phyloP scores from a whole-genome alignment of 495 filamentous ascomycete genomes.

The Aspergillus bridgeri region DNA sequence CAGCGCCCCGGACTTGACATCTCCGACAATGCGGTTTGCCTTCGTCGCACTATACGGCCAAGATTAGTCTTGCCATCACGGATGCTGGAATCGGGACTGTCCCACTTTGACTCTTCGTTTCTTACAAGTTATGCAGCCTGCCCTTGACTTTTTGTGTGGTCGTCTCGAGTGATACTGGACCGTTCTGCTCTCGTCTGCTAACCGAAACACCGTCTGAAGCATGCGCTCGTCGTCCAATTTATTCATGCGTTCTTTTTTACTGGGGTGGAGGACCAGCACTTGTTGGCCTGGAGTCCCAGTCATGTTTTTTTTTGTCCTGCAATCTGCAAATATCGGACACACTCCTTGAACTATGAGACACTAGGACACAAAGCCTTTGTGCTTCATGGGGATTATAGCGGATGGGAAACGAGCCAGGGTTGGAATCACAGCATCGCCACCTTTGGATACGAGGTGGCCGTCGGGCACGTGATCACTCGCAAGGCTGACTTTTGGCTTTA shows the following conservation, averaged over 20 bases:
- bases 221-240: not conserved
- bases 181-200: not conserved
- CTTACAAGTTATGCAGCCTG: conserved; percentile 34
- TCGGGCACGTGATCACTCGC: not conserved
- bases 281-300: not conserved
- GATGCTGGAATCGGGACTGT: not conserved
- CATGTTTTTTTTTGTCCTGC: not conserved
- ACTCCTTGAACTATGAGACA: not conserved
- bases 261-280: not conserved
- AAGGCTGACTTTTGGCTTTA: not conserved
- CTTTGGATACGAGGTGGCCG: not conserved
- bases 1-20: conserved; percentile 26
- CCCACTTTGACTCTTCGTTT: conserved; percentile 36
- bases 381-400: not conserved
- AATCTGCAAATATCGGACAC: not conserved
- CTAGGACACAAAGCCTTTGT: not conserved
- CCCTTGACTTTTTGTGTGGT: conserved; percentile 33
- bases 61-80: conserved; percentile 3
- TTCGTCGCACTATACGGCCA: conserved; percentile 34
- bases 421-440: not conserved
- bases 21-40: conserved; percentile 29
- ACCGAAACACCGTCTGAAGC: conserved; percentile 26
- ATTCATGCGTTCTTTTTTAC: not conserved
- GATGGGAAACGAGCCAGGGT: not conserved
- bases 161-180: conserved; percentile 18